phyloP scores from a whole-genome alignment of 2,329 filamentous ascomycete species.

The Venturia oleaginea region DNA sequence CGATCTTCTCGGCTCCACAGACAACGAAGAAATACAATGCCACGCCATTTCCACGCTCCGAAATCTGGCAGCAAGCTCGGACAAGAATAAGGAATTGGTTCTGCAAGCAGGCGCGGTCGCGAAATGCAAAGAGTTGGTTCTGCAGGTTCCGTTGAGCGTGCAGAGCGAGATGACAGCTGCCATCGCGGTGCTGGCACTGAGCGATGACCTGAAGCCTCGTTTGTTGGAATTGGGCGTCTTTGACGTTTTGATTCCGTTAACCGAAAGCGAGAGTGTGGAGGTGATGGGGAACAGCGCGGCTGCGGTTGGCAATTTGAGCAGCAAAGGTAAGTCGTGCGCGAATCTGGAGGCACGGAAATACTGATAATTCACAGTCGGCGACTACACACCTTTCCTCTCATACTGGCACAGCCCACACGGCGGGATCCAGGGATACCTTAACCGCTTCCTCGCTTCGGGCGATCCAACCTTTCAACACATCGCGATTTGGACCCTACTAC shows the following conservation, averaged over 20 bases:
- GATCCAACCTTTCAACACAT: conserved; percentile 99
- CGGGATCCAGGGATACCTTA: conserved; percentile 91
- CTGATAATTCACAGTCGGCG: conserved; percentile 57
- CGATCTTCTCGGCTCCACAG: conserved; percentile 85
- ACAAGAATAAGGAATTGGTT: conserved; percentile 96
- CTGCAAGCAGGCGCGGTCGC: conserved; percentile 93
- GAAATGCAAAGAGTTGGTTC: conserved; percentile 94
- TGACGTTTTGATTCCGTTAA: conserved; percentile 90
- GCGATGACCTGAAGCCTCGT: conserved; percentile 89
- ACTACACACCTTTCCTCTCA: conserved; percentile 91
- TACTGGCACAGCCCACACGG: conserved; percentile 90
- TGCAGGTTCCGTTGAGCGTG: conserved; percentile 86
- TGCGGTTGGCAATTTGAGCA: conserved; percentile 88
- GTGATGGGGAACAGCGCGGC: conserved; percentile 98
- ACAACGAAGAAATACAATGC: conserved; percentile 98
- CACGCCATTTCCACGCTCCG: conserved; percentile 95
- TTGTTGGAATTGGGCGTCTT: conserved; percentile 88
- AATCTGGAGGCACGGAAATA: neutral
- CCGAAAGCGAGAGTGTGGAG: conserved; percentile 90
- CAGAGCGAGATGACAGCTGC: conserved; percentile 99
- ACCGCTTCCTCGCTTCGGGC: conserved; percentile 83
- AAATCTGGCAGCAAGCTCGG: conserved; percentile 91
- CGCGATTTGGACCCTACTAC: conserved; percentile 93
- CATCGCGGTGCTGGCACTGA: conserved; percentile 89
- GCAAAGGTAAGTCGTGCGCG: conserved; percentile 61